phyloP scores from a whole-genome alignment of 129 eudicot species.

The Centella asiatica region DNA sequence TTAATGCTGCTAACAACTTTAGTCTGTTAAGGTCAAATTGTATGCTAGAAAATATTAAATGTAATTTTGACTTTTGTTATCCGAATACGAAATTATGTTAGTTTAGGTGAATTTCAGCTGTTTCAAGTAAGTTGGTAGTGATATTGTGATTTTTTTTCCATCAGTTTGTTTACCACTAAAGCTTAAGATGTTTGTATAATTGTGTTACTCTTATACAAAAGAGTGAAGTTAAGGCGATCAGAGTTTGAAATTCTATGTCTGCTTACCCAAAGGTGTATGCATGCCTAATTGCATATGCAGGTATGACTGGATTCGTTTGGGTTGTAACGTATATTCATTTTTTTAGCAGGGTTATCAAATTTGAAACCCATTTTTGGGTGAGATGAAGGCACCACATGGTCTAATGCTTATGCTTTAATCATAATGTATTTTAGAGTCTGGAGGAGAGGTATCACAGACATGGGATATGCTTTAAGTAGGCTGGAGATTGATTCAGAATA shows the following conservation, averaged over 20 bases:
- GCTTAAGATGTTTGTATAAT: no score
- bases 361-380: slow-evolving; percentile 5
- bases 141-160: neutral
- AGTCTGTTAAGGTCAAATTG: neutral
- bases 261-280: neutral
- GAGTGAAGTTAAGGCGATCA: no score
- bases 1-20: neutral
- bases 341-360: slow-evolving; percentile 5
- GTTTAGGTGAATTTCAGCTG: neutral
- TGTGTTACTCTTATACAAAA: no score
- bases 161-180: neutral
- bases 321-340: neutral
- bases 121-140: neutral
- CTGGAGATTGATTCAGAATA: slow-evolving; percentile 52
- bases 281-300: neutral
- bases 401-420: slow-evolving; percentile 5
- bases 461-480: slow-evolving; percentile 74
- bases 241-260: neutral
- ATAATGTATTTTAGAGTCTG: slow-evolving; percentile 40
- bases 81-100: neutral
- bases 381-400: neutral
- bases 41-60: neutral
- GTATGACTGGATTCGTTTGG: neutral
- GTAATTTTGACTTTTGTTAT: neutral
- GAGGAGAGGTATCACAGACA: slow-evolving; percentile 27